phyloP scores from a whole-genome alignment of 495 filamentous ascomycete species.

The Evansstolkia leycettana region DNA sequence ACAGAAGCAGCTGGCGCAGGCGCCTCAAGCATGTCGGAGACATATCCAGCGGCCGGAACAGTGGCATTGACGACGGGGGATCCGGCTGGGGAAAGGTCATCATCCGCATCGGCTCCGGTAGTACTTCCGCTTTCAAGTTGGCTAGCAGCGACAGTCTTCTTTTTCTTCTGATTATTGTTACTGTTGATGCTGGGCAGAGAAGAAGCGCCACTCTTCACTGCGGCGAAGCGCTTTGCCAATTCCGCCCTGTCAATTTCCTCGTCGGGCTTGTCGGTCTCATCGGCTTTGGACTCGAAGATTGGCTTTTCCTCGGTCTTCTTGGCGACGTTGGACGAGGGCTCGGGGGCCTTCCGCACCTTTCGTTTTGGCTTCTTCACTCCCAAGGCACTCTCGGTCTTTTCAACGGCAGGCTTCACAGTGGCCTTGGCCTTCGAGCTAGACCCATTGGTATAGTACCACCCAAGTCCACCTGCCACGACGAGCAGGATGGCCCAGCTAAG shows the following conservation, averaged over 20 bases:
- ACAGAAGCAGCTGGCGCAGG: constrained; percentile 55
- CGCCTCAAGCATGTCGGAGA: constrained; percentile 82
- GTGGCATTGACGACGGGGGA: constrained; percentile 45
- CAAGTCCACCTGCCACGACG: constrained; percentile 33
- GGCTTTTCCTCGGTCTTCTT: constrained; percentile 24
- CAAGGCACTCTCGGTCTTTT: constrained; percentile 22
- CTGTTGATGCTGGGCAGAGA: constrained; percentile 23
- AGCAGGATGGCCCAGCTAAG: constrained; percentile 47
- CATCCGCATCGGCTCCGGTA: constrained; percentile 69
- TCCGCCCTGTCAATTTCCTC: constrained; percentile 55
- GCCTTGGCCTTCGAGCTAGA: constrained; percentile 21
- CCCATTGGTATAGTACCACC: constrained; percentile 36
- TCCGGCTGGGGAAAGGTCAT: constrained; percentile 54
- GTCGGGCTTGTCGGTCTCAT: constrained; percentile 35
- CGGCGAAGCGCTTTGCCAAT: constrained; percentile 59
- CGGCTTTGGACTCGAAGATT: constrained; percentile 21
- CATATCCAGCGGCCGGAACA: constrained; percentile 40
- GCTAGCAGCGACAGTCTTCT: constrained; percentile 21
- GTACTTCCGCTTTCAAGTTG: constrained; percentile 29
- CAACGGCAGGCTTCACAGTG: constrained; percentile 16
- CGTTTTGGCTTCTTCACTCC: constrained; percentile 31
- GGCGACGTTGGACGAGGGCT: constrained; percentile 13
- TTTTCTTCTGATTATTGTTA: constrained; percentile 43
- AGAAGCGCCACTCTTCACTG: constrained; percentile 50
- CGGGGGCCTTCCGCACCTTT: constrained; percentile 24